phyloP scores from a whole-genome alignment of 2,329 filamentous ascomycete genomes.

The Ceratocystis lukuohia region DNA sequence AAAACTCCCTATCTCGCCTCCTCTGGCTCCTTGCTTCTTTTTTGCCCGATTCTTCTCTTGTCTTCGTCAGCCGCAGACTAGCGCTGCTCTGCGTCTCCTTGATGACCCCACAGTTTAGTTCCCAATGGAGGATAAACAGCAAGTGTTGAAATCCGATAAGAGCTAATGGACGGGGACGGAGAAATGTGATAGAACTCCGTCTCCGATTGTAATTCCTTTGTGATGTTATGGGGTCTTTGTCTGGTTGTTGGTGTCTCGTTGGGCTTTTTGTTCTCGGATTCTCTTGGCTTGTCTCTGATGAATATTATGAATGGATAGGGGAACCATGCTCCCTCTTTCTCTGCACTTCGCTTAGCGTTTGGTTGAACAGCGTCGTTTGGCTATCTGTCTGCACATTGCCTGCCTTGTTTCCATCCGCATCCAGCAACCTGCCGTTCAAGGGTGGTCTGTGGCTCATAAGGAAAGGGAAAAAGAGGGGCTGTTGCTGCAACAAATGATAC shows the following conservation, averaged over 20 bases:
- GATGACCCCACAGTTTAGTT: neutral
- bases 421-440: neutral
- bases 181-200: neutral
- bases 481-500: neutral
- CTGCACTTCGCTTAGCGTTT: slow-evolving; percentile 1
- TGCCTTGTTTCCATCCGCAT: neutral
- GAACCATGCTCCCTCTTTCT: neutral
- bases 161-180: neutral
- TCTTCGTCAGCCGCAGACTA: neutral
- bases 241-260: no score
- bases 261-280: no score
- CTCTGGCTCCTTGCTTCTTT: neutral
- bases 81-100: neutral
- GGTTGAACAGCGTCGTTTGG: neutral
- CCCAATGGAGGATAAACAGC: neutral
- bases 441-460: neutral
- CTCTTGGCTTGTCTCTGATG: neutral
- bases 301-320: neutral
- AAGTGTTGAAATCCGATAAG: neutral
- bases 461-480: neutral
- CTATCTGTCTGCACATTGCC: neutral
- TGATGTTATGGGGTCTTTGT: neutral
- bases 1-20: no score
- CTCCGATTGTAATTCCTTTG: neutral
- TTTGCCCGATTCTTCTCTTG: neutral